phyloP scores from a whole-genome alignment of 2,329 filamentous ascomycete genomes.

The Phoma herbarum region DNA sequence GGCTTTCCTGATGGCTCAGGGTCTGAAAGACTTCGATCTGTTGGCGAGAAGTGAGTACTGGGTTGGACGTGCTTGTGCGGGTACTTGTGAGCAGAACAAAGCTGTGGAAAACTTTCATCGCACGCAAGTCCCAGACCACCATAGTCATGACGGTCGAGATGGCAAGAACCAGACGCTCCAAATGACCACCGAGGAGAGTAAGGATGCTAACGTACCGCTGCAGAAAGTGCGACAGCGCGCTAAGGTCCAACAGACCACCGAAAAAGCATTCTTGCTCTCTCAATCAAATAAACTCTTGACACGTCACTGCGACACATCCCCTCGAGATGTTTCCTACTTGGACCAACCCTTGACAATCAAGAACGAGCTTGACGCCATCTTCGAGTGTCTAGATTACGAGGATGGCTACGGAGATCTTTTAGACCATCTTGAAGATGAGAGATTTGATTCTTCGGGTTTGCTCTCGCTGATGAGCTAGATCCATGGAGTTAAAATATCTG shows the following conservation, averaged over 20 bases:
- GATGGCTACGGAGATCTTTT: background rate
- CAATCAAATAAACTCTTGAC: background rate
- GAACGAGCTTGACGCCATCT: background rate
- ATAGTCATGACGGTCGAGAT: background rate
- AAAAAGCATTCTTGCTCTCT: background rate
- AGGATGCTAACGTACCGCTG: too few species aligned
- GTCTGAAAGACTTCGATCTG: conserved; percentile 18
- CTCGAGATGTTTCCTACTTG: too few species aligned
- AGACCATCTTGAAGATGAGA: background rate
- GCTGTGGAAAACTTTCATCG: background rate
- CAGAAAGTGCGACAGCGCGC: too few species aligned
- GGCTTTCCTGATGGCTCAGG: conserved; percentile 22
- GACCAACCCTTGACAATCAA: background rate
- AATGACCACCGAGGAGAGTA: too few species aligned
- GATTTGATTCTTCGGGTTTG: too few species aligned
- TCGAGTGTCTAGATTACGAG: background rate
- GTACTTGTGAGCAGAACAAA: conserved; percentile 10
- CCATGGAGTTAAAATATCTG: too few species aligned
- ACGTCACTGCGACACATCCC: background rate
- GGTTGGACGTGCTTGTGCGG: conserved; percentile 27
- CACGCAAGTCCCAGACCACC: background rate
- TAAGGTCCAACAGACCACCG: too few species aligned
- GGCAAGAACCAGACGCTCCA: background rate
- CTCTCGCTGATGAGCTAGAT: too few species aligned
- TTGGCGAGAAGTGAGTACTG: conserved; percentile 34